Evolutionary conservation across 306 rosid species (phyloP), one percentile per base, ranked within the genome.

Genomic region (Urtica urens): DNA sequence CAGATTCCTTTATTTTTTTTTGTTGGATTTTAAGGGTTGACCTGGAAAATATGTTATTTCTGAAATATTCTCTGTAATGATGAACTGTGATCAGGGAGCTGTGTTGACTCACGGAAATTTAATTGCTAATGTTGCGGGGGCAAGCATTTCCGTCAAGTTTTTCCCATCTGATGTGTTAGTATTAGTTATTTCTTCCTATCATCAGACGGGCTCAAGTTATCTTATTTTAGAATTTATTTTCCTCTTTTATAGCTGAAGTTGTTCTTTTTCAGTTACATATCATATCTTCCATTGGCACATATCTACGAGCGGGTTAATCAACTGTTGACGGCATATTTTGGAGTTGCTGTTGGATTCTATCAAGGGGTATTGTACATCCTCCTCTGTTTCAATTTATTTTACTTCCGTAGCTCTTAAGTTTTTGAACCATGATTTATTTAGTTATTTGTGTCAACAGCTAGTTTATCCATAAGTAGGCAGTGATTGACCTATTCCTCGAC

Each of bases 201-300:
- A 17, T 19, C 31, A 52, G 7, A 13, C 35, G 14, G 28, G 48
- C 28, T 21, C 27, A 23, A 16, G 21, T 34, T 24, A 1, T n/a
- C 58, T 29, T 27, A 47, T 55, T 41, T 49, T n/a, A 1, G 43
- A 71, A 51, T 10, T 16, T 53, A 54, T 29, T 49, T 25, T 12
- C 13, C 26, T 51, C 3, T 33, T 40, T 66, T 62, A 53, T 57
- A 48, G 41, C 66, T 64, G 48, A 61, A 37, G 24, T 63, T 72
- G 52, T 47, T 46, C 41, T 49, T 64, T 67, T 40, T 60, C 87
- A 92, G 99, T 40, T 92, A 85, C 69, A 75, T 92, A 58, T 92
- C 94, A 9, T 92, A 92, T 73, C 99, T 92, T 55, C 99, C 99
- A 29, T 71, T 92, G 78, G 99, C 99, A 37, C 99, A 92, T 69